These are phyloP conservation scores for Cenchrus fungigraminus DNA, from an alignment of 176 grass and related monocot genomes.

Conservation along the genomic window DNA sequence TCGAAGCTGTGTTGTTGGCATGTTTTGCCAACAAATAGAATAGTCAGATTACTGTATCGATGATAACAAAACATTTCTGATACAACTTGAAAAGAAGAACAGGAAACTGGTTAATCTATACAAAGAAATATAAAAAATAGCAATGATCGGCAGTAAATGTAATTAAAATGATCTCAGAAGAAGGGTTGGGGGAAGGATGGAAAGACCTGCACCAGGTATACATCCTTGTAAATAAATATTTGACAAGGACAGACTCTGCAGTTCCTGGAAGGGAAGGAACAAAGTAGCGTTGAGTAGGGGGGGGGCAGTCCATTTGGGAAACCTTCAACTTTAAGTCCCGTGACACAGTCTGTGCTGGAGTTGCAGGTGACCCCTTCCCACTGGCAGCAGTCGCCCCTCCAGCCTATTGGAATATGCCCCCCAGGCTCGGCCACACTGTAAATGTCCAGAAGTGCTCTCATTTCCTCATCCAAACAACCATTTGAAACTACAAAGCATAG, in stretches of 20 bases:
- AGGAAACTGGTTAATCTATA: too few species aligned
- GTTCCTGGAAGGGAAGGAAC: conserved; percentile 6
- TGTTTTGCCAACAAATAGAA: too few species aligned
- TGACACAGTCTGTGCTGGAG: neutral
- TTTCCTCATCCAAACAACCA: neutral
- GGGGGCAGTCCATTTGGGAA: neutral
- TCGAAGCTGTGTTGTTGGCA: too few species aligned
- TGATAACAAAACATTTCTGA: too few species aligned
- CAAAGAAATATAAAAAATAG: too few species aligned
- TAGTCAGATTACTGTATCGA: too few species aligned
- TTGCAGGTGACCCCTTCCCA: conserved; percentile 16
- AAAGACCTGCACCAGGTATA: neutral
- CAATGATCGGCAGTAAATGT: too few species aligned
- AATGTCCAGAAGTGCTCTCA: neutral
- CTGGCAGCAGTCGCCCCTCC: neutral
- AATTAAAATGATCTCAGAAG: too few species aligned
- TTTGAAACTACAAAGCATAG: neutral
- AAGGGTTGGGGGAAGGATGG: neutral
- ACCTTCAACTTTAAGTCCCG: neutral
- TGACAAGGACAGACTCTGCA: neutral
- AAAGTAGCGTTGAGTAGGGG: neutral
- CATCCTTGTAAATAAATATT: neutral
- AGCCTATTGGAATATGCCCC: too few species aligned
- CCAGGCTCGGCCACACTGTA: too few species aligned
- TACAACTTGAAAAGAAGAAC: too few species aligned